Conservation (phyloP, 1,284 basidiomycete species). For the Trametes versicolor region DNA sequence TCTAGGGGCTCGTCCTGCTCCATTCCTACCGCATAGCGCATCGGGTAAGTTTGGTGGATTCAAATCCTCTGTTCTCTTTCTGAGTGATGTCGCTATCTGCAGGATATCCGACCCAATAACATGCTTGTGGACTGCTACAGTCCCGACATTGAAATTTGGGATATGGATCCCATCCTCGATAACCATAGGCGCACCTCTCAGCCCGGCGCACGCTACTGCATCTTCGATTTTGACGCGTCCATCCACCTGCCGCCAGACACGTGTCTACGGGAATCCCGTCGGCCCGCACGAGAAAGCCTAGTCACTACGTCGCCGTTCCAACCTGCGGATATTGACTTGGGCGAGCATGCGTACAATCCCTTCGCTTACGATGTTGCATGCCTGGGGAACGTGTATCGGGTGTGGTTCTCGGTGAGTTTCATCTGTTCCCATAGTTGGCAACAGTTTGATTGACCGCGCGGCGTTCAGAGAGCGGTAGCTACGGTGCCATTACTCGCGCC, state of each 20-base stretch:
- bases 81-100: neutral
- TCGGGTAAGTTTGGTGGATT: neutral
- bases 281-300: neutral
- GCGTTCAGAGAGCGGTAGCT: neutral
- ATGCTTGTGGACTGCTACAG: constrained; percentile 11
- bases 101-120: constrained; percentile 14
- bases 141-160: neutral
- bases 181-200: constrained; percentile 1
- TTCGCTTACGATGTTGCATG: constrained; percentile 23
- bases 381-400: constrained; percentile 11
- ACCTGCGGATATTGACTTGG: neutral
- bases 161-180: neutral
- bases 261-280: constrained; percentile 1
- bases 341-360: constrained; percentile 15
- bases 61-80: neutral
- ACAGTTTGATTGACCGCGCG: too few relatives aligned
- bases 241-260: neutral
- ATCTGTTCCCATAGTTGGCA: neutral
- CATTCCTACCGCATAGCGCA: constrained; percentile 16
- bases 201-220: neutral
- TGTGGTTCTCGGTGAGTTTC: constrained; percentile 7
- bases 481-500: constrained; percentile 13
- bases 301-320: neutral
- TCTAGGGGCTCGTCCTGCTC: constrained; percentile 7
- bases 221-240: constrained; percentile 21